A percentile compares a stretch with the other conserved stretches of the same genome.
Evolutionary conservation across 2,329 filamentous ascomycete species (phyloP).

Genomic region (Kalmusia sp.): DNA sequence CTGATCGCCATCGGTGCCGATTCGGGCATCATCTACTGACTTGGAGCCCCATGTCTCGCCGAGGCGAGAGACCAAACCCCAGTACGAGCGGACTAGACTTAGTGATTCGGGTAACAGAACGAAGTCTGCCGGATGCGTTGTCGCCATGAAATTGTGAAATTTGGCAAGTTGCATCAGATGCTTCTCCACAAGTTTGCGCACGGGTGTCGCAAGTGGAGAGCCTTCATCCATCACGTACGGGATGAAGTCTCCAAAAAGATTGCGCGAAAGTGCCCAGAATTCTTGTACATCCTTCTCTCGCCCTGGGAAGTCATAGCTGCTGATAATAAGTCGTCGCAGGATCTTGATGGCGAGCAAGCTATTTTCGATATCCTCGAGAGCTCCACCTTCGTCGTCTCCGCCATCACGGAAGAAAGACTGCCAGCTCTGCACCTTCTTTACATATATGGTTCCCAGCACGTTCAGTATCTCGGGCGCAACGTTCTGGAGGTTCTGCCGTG

Average conservation of each 20-base stretch:
- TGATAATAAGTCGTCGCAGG: slow-evolving; percentile 77
- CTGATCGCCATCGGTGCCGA: slow-evolving; percentile 55
- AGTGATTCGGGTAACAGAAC: slow-evolving; percentile 81
- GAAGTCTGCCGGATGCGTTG: slow-evolving; percentile 81
- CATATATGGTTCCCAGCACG: slow-evolving; percentile 79
- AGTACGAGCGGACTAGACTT: slow-evolving; percentile 80
- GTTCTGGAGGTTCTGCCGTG: slow-evolving; percentile 77
- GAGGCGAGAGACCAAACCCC: slow-evolving; percentile 79
- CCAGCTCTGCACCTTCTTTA: slow-evolving; percentile 75
- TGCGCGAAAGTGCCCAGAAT: slow-evolving; percentile 82
- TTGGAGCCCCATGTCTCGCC: slow-evolving; percentile 73
- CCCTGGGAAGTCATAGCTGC: slow-evolving; percentile 85
- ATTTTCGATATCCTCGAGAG: slow-evolving; percentile 72
- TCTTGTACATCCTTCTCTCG: slow-evolving; percentile 76
- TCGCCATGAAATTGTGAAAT: slow-evolving; percentile 86
- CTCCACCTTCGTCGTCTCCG: slow-evolving; percentile 63
- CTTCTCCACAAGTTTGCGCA: slow-evolving; percentile 75
- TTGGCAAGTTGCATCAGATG: slow-evolving; percentile 91
- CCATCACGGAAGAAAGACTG: slow-evolving; percentile 64
- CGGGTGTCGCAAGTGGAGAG: slow-evolving; percentile 56
- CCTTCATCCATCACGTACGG: slow-evolving; percentile 65
- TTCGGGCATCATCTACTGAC: slow-evolving; percentile 48
- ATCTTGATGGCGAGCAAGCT: slow-evolving; percentile 81
- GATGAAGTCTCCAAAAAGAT: slow-evolving; percentile 77
- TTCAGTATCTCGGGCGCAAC: slow-evolving; percentile 85